A percentile compares a stretch with the other conserved stretches of the same genome.
phyloP scores from a whole-genome alignment of 2,329 filamentous ascomycete species.

The Colletotrichum sublineola region DNA sequence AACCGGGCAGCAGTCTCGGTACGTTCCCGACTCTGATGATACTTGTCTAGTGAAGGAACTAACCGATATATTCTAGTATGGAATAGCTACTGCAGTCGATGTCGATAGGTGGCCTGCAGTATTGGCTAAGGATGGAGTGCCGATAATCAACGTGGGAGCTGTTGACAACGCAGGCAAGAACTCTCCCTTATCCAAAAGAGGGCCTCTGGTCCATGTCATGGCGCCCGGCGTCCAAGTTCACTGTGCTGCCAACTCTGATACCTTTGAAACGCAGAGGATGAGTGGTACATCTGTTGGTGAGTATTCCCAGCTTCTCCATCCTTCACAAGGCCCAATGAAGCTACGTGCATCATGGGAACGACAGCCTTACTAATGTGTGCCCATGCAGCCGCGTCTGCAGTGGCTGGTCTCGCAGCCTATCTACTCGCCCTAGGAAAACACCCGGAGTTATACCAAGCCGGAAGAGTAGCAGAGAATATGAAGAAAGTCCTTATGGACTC shows the following conservation, averaged over 20 bases:
- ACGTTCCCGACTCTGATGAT: not conserved
- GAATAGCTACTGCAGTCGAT: not conserved
- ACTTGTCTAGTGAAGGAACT: too few species aligned
- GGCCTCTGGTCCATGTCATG: conserved; percentile 18
- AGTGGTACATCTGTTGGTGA: conserved; percentile 4
- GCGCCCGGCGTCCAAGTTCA: not conserved
- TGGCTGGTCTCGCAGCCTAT: conserved; percentile 15
- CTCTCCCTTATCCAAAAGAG: conserved; percentile 10
- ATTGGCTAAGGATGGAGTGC: not conserved
- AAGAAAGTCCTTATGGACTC: conserved; percentile 12
- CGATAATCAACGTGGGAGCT: conserved; percentile 11
- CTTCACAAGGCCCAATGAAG: too few species aligned
- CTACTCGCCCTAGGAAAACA: conserved; percentile 2
- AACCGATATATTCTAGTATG: not conserved
- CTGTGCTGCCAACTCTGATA: conserved; percentile 12
- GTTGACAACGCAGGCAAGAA: conserved; percentile 18
- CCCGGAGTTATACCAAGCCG: not conserved
- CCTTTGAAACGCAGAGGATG: not conserved
- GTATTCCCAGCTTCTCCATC: not conserved
- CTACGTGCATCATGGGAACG: too few species aligned
- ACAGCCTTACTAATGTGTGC: too few species aligned
- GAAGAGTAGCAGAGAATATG: conserved; percentile 19
- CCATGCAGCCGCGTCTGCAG: not conserved
- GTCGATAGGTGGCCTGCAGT: not conserved
- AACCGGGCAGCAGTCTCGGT: not conserved